Percentiles rank a stretch among this genome's conserved stretches.
Conservation (phyloP, 768 basidiomycete species). For the Asterophora parasitica region DNA sequence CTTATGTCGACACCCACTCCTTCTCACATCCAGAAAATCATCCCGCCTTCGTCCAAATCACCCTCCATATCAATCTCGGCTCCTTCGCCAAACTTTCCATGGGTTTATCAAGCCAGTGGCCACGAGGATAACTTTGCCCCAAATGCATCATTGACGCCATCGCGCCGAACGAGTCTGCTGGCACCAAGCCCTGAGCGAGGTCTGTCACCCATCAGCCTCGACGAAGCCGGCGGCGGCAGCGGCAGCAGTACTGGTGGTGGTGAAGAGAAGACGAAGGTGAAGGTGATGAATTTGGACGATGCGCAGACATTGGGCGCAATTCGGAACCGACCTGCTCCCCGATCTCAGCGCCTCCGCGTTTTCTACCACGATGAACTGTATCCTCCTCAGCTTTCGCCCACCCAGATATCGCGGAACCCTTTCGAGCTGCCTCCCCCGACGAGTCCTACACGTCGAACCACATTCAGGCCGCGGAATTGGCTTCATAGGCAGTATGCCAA, state of each 20-base stretch:
- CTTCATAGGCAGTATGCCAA: constrained; percentile 3
- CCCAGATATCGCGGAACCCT: background rate
- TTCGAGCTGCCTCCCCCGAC: constrained; percentile 17
- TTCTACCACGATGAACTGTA: constrained; percentile 8
- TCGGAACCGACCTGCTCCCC: constrained; percentile 5
- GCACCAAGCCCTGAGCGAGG: background rate
- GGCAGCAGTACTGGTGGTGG: background rate
- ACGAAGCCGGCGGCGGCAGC: background rate
- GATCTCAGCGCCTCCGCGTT: constrained; percentile 7
- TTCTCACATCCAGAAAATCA: constrained; percentile 1
- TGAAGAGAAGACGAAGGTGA: background rate
- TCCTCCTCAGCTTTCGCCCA: constrained; percentile 1
- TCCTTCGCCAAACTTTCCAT: constrained; percentile 4
- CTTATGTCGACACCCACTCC: constrained; percentile 2
- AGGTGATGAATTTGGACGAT: constrained; percentile 3
- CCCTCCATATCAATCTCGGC: constrained; percentile 3
- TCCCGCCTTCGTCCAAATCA: constrained; percentile 2
- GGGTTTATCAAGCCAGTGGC: constrained; percentile 2
- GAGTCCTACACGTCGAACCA: constrained; percentile 11
- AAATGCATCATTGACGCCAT: constrained; percentile 13
- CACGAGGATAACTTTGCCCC: constrained; percentile 10
- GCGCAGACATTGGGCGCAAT: constrained; percentile 6
- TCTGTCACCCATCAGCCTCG: background rate
- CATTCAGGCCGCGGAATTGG: constrained; percentile 8
- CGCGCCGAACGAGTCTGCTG: background rate